Evolutionary conservation across 1,139 yeast genomes (phyloP).

Genomic region (Hanseniaspora sp.): DNA sequence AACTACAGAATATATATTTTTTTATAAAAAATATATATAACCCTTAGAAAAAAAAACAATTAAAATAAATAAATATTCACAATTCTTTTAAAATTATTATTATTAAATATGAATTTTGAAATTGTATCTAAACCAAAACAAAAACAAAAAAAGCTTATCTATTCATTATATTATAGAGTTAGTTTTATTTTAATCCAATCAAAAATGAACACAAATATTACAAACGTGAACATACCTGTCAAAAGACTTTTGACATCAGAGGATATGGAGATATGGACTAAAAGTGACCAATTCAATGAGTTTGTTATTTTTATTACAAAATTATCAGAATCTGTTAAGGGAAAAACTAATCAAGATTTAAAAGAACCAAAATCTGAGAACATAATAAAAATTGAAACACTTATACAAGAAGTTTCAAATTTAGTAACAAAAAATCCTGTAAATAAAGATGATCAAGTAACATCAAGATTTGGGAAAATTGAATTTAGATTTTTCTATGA

Average conservation of each 20-base stretch:
- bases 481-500: constrained; percentile 83
- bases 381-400: constrained; percentile 30
- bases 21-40: too few species aligned
- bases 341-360: constrained; percentile 44
- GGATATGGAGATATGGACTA: constrained; percentile 58
- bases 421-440: constrained; percentile 57
- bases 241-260: constrained; percentile 47
- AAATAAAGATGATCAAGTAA: constrained; percentile 41
- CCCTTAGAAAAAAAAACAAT: too few species aligned
- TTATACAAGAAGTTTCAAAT: constrained; percentile 39
- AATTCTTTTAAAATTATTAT: too few species aligned
- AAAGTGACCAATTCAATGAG: constrained; percentile 40
- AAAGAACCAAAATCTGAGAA: constrained; percentile 30
- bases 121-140: too few species aligned
- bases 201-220: neutral
- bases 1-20: too few species aligned
- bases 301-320: constrained; percentile 46
- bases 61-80: too few species aligned
- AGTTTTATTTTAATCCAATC: neutral
- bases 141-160: too few species aligned
- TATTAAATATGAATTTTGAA: too few species aligned
- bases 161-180: neutral
- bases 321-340: constrained; percentile 59
- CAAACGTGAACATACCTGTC: constrained; percentile 31
- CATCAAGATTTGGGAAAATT: constrained; percentile 79